Percentiles rank a stretch among this genome's conserved stretches.
phyloP scores from a whole-genome alignment of 805 yeast genomes.

The Candida andamanensis region DNA sequence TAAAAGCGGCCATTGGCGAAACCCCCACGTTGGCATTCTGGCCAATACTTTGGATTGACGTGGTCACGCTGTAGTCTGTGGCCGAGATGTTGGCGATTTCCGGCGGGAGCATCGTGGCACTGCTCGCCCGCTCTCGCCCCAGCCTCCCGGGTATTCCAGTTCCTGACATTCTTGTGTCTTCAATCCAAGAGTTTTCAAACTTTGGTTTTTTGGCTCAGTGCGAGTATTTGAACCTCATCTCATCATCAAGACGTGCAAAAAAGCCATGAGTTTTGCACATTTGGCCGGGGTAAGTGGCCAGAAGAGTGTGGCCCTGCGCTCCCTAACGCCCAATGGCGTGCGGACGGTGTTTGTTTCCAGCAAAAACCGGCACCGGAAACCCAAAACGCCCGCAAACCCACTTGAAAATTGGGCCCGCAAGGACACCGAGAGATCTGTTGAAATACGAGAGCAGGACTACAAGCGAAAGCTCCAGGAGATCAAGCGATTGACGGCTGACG shows the following conservation, averaged over 20 bases:
- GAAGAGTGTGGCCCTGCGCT: not conserved
- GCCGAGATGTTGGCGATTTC: conserved; percentile 20
- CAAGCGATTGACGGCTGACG: conserved; percentile 25
- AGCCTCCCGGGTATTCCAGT: conserved; percentile 13
- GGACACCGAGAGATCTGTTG: conserved; percentile 17
- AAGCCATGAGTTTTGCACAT: too few species aligned
- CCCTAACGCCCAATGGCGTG: conserved; percentile 2
- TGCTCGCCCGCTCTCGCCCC: conserved; percentile 15
- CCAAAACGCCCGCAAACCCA: not conserved
- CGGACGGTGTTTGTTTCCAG: not conserved
- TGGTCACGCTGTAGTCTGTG: conserved; percentile 17
- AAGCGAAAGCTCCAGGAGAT: conserved; percentile 23
- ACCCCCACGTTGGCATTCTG: conserved; percentile 5
- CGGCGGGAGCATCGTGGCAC: conserved; percentile 14
- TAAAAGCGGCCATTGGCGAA: conserved; percentile 8
- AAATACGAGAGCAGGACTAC: conserved; percentile 19
- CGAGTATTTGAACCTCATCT: too few species aligned
- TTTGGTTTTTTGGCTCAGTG: too few species aligned
- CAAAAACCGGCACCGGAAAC: not conserved
- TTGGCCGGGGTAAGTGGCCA: too few species aligned
- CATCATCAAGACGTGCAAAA: too few species aligned
- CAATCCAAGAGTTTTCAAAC: too few species aligned
- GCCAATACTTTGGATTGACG: conserved; percentile 13
- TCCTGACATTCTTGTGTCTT: conserved; percentile 12
- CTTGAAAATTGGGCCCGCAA: conserved; percentile 15